Base-by-base conservation (phyloP, 2,329 filamentous ascomycete genomes). In the Xylariaceae sp. region DNA sequence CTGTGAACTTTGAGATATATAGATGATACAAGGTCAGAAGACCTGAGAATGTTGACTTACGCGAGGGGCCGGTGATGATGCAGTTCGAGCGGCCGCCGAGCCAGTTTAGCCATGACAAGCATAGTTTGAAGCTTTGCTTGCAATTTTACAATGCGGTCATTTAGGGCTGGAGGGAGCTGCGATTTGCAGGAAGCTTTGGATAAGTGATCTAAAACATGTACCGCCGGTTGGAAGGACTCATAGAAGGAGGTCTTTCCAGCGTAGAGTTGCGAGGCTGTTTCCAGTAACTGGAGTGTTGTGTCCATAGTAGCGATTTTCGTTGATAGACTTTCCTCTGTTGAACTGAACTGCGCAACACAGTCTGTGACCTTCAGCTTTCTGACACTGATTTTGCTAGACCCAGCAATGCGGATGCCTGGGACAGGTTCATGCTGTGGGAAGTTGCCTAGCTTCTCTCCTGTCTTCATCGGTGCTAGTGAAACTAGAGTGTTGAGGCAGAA, bases 41-140 rank as follows among this genome's bases (percentile, higher is more conserved):
- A 35, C 20, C 93, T 92, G 77, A 97, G 96, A 18, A 11, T 26
- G 24, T 26, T 7, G 21, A 53, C 58, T 51, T 51, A 60, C 58
- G 94, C 87, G 2, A 96, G 81, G 0, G 92, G 91, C 0, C 83
- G 82, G 78, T 99, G 94, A 73, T 94, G 83, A 75, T 99, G 94
- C 3, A 99, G 84, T 65, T 91, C 83, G 24, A 97, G 84, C 2
- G 92, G 91, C 7, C 89, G 86, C 32, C 92, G 91, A 35, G 80
- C 74, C 16, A 88, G 78, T 36, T 79, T 81, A 1, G 91, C 81
- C 45, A 87, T 75, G 10, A 80, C 73, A 55, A 91, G 75, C 66
- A 85, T 80, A 36, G 76, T 75, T 30, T 75, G 70, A 23, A 87
- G 66, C 60, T 79, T 81, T 30, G 71, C 62, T 36, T 73, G 66